Percentiles rank a stretch among this genome's conserved stretches.
Conservation (phyloP, 1,284 basidiomycete genomes). For the Microbotryomycetes sp. region DNA sequence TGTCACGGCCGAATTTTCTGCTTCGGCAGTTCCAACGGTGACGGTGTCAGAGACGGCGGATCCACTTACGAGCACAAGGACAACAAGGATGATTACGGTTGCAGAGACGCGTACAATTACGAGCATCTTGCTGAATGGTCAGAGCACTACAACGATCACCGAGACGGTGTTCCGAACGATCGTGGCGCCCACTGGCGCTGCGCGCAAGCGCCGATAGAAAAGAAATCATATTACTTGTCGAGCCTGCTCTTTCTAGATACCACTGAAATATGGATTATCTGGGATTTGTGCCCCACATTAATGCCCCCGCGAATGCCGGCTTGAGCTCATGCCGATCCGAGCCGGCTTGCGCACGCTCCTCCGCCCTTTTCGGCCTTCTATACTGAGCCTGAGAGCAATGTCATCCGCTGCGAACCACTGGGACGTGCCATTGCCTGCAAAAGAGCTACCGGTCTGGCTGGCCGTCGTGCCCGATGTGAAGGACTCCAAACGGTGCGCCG, state of each 20-base stretch:
- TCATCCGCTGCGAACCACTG: no score
- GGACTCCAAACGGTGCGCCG: neutral
- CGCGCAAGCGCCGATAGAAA: no score
- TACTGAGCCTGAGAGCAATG: no score
- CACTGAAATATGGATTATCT: no score
- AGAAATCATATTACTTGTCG: no score
- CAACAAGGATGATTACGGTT: neutral
- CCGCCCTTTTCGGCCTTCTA: no score
- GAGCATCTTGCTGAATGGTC: neutral
- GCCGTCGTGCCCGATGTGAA: neutral
- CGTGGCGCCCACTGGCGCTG: neutral
- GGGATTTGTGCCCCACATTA: no score
- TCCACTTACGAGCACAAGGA: neutral
- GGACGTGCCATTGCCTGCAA: neutral
- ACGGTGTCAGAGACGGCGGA: conserved; percentile 4
- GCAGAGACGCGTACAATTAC: neutral
- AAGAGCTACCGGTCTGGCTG: neutral
- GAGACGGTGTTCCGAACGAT: neutral
- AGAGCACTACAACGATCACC: neutral
- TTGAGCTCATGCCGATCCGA: no score
- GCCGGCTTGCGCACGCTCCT: no score
- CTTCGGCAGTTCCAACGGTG: neutral
- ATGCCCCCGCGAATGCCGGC: no score
- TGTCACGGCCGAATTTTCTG: neutral
- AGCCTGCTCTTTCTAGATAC: no score